Evolutionary conservation across 768 basidiomycete genomes (phyloP), one percentile per base, ranked within the genome.

Genomic region (Mycena capillaripes): DNA sequence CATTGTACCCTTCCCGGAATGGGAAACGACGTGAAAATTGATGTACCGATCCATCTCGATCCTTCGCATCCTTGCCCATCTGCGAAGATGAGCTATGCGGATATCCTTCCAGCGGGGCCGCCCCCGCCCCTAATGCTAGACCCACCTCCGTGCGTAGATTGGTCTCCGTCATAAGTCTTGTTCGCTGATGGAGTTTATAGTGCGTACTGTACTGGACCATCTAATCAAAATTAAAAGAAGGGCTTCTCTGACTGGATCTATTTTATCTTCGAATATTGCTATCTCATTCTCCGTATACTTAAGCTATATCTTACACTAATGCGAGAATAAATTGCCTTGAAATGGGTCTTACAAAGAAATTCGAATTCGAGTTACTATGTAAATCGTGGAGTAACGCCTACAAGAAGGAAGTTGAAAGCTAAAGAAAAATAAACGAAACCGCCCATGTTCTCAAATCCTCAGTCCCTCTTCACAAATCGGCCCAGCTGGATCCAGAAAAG

Each of bases 401-500:
- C n/a, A n/a, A n/a, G n/a, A n/a, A n/a, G n/a, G n/a, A n/a, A n/a
- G n/a, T n/a, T n/a, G n/a, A n/a, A n/a, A n/a, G n/a, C n/a, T n/a
- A n/a, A n/a, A n/a, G n/a, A n/a, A n/a, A n/a, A n/a, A n/a, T n/a
- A n/a, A n/a, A n/a, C n/a, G n/a, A n/a, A n/a, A n/a, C n/a, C n/a
- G n/a, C n/a, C n/a, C n/a, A n/a, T n/a, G n/a, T n/a, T n/a, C n/a
- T n/a, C n/a, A 44, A 17, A 25, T 16, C 17, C 7, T 72, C 53
- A 38, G 52, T 72, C n/a, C n/a, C n/a, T 77, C 77, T 91, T 93
- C 25, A 90, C 83, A 74, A 89, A 90, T 46, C 84, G 82, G n/a
- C 93, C 93, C 9, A 83, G 77, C 56, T 81, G 82, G 78, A 92
- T 89, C 84, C 86, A 89, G 76, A 91, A 92, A 29, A 93, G 66